These are phyloP conservation scores for Collariella sp. DNA, from an alignment of 495 filamentous ascomycete genomes.

Conservation along the genomic window DNA sequence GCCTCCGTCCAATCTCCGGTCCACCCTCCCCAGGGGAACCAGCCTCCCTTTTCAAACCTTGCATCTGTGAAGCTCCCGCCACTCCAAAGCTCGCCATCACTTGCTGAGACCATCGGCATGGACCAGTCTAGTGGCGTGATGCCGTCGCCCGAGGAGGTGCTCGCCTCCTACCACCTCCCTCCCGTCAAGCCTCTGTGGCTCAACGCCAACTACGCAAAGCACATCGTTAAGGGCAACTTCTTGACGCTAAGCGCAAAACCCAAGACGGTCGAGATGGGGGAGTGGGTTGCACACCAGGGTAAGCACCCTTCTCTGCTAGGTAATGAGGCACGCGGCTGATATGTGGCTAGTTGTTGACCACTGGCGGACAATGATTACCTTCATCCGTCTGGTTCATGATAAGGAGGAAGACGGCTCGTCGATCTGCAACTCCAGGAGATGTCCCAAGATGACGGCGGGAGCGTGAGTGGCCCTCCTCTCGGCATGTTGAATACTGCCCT, in stretches of 20 bases:
- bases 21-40: conserved; percentile 9
- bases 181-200: conserved; percentile 33
- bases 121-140: conserved; percentile 25
- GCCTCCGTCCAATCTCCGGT: background rate
- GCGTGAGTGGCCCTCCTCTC: conserved; percentile 50
- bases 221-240: conserved; percentile 93
- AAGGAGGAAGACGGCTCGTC: conserved; percentile 62
- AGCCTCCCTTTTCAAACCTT: conserved; percentile 16
- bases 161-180: conserved; percentile 46
- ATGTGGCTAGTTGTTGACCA: conserved; percentile 71
- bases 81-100: conserved; percentile 26
- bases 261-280: conserved; percentile 82
- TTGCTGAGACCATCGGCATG: conserved; percentile 31
- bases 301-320: conserved; percentile 23
- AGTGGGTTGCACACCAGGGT: conserved; percentile 96
- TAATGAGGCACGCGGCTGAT: background rate
- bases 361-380: conserved; percentile 71
- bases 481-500: background rate
- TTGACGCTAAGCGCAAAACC: conserved; percentile 87
- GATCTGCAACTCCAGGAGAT: conserved; percentile 74
- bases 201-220: conserved; percentile 65
- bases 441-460: conserved; percentile 86
- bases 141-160: conserved; percentile 38
- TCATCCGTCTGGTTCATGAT: conserved; percentile 74
- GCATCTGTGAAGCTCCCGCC: conserved; percentile 24